Percentiles rank a stretch among this genome's conserved stretches.
phyloP scores from a whole-genome alignment of 352 stramenopile genomes.

The Phytophthora cactorum region DNA sequence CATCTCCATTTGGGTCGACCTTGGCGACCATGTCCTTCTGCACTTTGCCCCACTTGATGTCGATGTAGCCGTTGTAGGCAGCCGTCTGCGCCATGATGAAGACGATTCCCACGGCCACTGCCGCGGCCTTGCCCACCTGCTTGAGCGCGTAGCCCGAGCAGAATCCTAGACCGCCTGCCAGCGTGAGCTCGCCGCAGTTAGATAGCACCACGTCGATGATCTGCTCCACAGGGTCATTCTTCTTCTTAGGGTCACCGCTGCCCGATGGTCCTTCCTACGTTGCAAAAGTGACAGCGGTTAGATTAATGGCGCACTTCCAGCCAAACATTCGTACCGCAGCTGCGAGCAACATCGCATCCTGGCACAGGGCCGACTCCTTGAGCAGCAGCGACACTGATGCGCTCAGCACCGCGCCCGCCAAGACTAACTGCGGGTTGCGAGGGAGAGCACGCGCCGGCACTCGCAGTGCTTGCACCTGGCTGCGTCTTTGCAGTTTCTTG shows the following conservation, averaged over 20 bases:
- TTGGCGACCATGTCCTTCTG: conserved; percentile 84
- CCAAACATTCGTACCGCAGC: conserved; percentile 25
- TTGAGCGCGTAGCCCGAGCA: conserved; percentile 88
- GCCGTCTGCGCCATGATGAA: conserved; percentile 85
- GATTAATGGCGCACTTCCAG: not conserved
- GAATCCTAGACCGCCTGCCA: conserved; percentile 76
- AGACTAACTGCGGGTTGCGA: conserved; percentile 34
- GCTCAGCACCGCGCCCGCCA: conserved; percentile 56
- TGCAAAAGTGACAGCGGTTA: conserved; percentile 3
- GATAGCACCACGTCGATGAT: conserved; percentile 70
- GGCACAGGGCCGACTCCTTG: conserved; percentile 51
- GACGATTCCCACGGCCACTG: conserved; percentile 72
- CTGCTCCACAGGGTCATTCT: conserved; percentile 58
- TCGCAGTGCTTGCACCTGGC: conserved; percentile 36
- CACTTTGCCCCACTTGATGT: conserved; percentile 92
- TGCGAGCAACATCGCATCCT: conserved; percentile 48
- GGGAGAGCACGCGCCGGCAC: conserved; percentile 28
- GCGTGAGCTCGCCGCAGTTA: conserved; percentile 72
- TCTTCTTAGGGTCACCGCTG: conserved; percentile 42
- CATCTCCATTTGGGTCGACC: conserved; percentile 85
- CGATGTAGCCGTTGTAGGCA: conserved; percentile 87
- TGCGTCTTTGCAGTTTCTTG: conserved; percentile 43
- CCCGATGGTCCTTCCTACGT: conserved; percentile 41
- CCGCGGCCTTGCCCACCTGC: conserved; percentile 81
- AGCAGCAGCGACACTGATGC: conserved; percentile 52